Conservation (phyloP, 2,329 filamentous ascomycete species). For the Hymenoscyphus linearis region DNA sequence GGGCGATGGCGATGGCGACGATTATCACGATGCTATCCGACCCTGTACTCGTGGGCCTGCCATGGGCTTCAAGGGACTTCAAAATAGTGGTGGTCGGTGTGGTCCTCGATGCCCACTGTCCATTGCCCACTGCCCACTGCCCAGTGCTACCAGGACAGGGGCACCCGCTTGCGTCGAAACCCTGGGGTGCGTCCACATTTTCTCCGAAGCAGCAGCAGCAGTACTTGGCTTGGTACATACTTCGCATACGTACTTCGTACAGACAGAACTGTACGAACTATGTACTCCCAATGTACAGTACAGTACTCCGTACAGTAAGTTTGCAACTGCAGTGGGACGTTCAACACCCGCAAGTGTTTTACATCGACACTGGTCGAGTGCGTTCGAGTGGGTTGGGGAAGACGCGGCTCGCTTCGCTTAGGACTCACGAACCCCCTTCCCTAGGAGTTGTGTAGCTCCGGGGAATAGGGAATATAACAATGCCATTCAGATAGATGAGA, state of each 20-base stretch:
- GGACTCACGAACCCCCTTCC: constrained; percentile 23
- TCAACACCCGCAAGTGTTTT: constrained; percentile 24
- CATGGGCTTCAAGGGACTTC: constrained; percentile 1
- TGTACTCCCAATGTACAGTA: background rate
- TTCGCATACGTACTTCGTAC: too few relatives aligned
- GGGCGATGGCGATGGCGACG: constrained; percentile 22
- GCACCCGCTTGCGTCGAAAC: background rate
- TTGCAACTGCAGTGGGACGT: background rate
- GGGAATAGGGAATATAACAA: background rate
- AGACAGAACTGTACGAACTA: background rate
- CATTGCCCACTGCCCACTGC: too few relatives aligned
- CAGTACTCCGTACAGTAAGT: background rate
- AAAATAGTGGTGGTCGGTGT: constrained; percentile 7
- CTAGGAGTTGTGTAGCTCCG: constrained; percentile 3
- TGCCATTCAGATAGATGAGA: constrained; percentile 26
- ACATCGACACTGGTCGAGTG: constrained; percentile 20
- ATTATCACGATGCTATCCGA: constrained; percentile 2
- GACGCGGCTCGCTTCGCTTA: constrained; percentile 23
- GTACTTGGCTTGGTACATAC: too few relatives aligned
- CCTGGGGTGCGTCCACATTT: constrained; percentile 7
- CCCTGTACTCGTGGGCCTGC: constrained; percentile 10
- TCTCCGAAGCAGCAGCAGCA: constrained; percentile 12
- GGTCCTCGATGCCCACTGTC: constrained; percentile 12
- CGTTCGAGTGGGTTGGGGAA: constrained; percentile 14
- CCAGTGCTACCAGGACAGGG: constrained; percentile 6